Base-by-base conservation (phyloP, 495 filamentous ascomycete species). In the Bacidia gigantensis region DNA sequence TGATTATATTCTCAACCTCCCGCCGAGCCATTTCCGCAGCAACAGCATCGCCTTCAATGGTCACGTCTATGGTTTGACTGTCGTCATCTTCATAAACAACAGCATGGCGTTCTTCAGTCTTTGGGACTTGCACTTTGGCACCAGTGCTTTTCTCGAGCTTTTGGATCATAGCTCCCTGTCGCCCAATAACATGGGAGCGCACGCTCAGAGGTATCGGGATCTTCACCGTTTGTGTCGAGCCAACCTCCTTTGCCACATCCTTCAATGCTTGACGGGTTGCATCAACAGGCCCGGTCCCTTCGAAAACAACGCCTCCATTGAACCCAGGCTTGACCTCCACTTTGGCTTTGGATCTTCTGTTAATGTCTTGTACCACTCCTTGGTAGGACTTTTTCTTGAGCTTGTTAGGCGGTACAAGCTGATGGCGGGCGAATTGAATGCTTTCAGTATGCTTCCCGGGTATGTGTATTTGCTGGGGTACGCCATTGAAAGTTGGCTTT, bases 11-110 rank as follows among this genome's bases (percentile, higher is more conserved):
- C 58, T 83, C 75, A 53, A 99, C 88, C 50, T 82, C 80, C n/a
- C 80, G 77, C 43, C 79, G 76, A 38, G 93, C 92, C 66, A 88
- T 75, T 50, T 82, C 81, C 18, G 83, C 85, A 43, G 89, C 81
- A 40, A 92, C 75, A 9, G 88, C 79, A 65, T 96, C 89, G 58
- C 92, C 92, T 65, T 97, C 89, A 57, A 99, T 82, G 21, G 79
- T 54, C 24, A 99, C 82, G 59, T 95, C 84, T 51, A 97, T 85
- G 46, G 78, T 81, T 29, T 78, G 74, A 59, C 84, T 81, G 43
- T 93, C 87, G 55, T 97, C 92, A 32, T 86, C 80, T 3, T 76
- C 78, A 12, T 69, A 64, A 12, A 69, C 67, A 11, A 64, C 62
- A 3, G 75, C 58, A 23, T 65, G 64, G 23, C 65, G 58, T 38